phyloP scores from a whole-genome alignment of 2,329 filamentous ascomycete species.

The Ophiostoma sp. region DNA sequence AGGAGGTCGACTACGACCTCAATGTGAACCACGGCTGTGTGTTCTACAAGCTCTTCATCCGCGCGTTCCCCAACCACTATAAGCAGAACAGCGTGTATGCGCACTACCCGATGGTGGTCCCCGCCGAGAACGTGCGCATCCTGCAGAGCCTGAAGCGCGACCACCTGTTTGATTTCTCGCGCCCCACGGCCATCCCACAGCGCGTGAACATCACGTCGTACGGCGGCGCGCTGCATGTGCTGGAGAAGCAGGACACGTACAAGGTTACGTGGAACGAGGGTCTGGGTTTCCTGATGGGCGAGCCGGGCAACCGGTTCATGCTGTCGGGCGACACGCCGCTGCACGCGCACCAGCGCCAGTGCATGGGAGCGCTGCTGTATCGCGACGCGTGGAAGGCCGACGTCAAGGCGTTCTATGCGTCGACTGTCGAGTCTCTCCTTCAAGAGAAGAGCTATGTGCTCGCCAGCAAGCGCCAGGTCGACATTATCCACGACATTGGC shows the following conservation, averaged over 20 bases:
- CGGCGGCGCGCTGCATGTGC: slow-evolving; percentile 59
- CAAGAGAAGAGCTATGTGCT: slow-evolving; percentile 65
- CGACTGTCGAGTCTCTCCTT: slow-evolving; percentile 62
- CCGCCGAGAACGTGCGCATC: slow-evolving; percentile 70
- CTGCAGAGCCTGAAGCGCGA: slow-evolving; percentile 66
- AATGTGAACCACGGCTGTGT: slow-evolving; percentile 76
- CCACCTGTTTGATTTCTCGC: slow-evolving; percentile 68
- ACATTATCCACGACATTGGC: slow-evolving; percentile 69
- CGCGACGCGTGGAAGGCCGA: slow-evolving; percentile 61
- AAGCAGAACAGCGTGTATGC: slow-evolving; percentile 76
- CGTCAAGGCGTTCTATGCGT: slow-evolving; percentile 67
- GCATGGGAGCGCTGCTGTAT: slow-evolving; percentile 60
- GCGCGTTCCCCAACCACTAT: slow-evolving; percentile 80
- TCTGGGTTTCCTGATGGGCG: slow-evolving; percentile 62
- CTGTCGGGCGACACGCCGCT: slow-evolving; percentile 52
- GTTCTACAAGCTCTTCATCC: slow-evolving; percentile 80
- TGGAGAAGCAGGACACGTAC: slow-evolving; percentile 63
- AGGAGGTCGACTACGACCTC: slow-evolving; percentile 70
- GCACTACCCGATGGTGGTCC: slow-evolving; percentile 72
- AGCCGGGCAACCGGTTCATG: slow-evolving; percentile 56
- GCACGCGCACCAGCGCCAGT: slow-evolving; percentile 52
- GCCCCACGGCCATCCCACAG: slow-evolving; percentile 54
- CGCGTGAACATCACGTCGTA: slow-evolving; percentile 61
- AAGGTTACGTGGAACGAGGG: slow-evolving; percentile 64
- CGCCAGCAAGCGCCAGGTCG: slow-evolving; percentile 62